Evolutionary conservation across 129 eudicot genomes (phyloP).

Genomic region (Arctium lappa): DNA sequence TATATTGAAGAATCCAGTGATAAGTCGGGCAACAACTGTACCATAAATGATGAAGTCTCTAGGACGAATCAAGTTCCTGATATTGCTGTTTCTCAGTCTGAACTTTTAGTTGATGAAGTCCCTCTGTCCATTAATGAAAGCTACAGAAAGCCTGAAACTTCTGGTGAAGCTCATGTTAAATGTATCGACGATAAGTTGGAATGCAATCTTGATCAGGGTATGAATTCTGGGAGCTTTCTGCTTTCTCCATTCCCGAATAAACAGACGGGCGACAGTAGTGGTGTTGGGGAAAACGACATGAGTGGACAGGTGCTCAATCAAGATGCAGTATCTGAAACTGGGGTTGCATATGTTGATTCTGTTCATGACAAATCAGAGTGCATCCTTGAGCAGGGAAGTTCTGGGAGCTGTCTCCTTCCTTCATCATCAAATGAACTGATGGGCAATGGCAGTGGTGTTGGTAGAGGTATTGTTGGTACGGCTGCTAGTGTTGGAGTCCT

Average conservation of each 20-base stretch:
- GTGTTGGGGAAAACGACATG: not conserved
- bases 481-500: conserved; percentile 12
- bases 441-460: not conserved
- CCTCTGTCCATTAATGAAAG: conserved; percentile 26
- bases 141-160: conserved; percentile 15
- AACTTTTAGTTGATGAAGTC: conserved; percentile 36
- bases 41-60: conserved; percentile 28
- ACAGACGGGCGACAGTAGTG: not conserved
- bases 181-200: conserved; percentile 16
- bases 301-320: conserved; percentile 21
- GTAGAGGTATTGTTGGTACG: conserved; percentile 11
- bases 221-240: conserved; percentile 23
- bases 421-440: not conserved
- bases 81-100: conserved; percentile 29
- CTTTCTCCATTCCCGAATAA: conserved; percentile 16
- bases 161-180: conserved; percentile 19
- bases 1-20: conserved; percentile 30
- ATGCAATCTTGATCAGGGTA: conserved; percentile 18
- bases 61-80: conserved; percentile 36
- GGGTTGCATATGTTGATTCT: not conserved
- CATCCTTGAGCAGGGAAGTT: not conserved
- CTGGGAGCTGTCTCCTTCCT: not conserved
- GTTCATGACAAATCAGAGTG: conserved; percentile 2
- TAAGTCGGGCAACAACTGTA: conserved; percentile 14
- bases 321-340: conserved; percentile 24